These are phyloP conservation scores for Coemansia sp. DNA, from an alignment of 192 early-diverging fungal species.

Conservation along the genomic window DNA sequence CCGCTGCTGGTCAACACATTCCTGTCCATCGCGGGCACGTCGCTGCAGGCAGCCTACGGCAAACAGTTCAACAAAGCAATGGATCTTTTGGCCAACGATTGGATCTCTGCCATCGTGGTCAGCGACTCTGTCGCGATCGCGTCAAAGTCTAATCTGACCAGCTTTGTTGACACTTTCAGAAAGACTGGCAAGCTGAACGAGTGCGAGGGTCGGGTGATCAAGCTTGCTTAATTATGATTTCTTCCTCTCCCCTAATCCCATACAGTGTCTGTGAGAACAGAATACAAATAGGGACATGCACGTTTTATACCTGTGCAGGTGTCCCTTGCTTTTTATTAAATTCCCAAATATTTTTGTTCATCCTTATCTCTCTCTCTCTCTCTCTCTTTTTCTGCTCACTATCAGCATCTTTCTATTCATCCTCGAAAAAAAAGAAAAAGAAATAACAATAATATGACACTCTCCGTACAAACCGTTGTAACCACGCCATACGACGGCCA, in stretches of 20 bases:
- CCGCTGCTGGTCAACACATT: conserved; percentile 44
- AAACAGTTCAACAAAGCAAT: conserved; percentile 35
- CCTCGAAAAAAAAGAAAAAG: too few relatives aligned
- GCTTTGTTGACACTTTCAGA: conserved; percentile 75
- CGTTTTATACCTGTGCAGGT: neutral
- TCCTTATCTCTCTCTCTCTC: neutral
- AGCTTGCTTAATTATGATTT: conserved; percentile 1
- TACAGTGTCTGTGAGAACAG: neutral
- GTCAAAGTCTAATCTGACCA: conserved; percentile 66
- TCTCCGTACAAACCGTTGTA: conserved; percentile 53
- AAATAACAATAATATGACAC: neutral
- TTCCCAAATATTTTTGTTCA: neutral
- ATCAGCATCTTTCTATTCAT: too few relatives aligned
- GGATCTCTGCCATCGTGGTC: conserved; percentile 70
- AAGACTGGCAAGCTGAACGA: conserved; percentile 78
- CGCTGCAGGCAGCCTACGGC: conserved; percentile 37
- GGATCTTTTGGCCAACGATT: conserved; percentile 65
- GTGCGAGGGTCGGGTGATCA: conserved; percentile 65
- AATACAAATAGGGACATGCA: neutral
- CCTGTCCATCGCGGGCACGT: conserved; percentile 38
- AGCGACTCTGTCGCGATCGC: conserved; percentile 64
- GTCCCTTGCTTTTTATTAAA: neutral
- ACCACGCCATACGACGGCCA: conserved; percentile 87
- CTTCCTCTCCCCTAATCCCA: neutral
- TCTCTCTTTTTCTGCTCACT: neutral